Evolutionary conservation across 1,284 basidiomycete genomes (phyloP), one percentile per base, ranked within the genome.

Genomic region (Cryptococcus jaspeensis): DNA sequence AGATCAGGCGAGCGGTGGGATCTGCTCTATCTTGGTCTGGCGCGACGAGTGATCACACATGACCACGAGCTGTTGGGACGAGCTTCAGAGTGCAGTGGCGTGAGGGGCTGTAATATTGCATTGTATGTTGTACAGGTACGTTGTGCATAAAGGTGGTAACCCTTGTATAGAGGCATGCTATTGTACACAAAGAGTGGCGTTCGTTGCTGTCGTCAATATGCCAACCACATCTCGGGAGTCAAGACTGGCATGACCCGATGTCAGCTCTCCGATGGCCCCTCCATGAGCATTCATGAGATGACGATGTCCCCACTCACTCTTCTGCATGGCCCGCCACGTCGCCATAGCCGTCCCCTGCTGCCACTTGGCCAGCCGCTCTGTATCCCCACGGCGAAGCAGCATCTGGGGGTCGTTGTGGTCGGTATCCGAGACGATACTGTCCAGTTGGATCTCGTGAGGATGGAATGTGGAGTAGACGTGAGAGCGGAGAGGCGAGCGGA

Each of bases 1-100:
- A 67, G 88, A 89, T 28, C 85, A 87, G 16, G 85, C 87, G 61
- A 83, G 84, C 18, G 89, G 87, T 1, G 88, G 72, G 0, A 71
- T 78, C 15, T 61, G 60, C 36, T 72, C 71, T 1, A 68, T 75
- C 0, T 58, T 76, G 51, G 59, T 78, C 5, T 75, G 59, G 51
- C 50, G 39, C 22, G 61, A 60, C 28, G 50, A 57, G 38, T 38
- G 28, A 32, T 32, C 28, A 41, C 7, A 22, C 25, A 16, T 46
- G 22, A 46, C 16, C 32, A 32, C 28, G 9, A 32, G 28, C 9
- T 9, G 28, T 32, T 32, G 28, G 9, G 28, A 32, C 5, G 28
- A 5, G 4, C 28, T 5, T 32, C 5, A 32, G 28, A 32, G 28
- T 5, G 28, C 4, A 32, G 9, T 32, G 28, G 28, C 28, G 28